These are phyloP conservation scores for Thermochaetoides thermophila DNA, from an alignment of 495 filamentous ascomycete genomes.

Conservation along the genomic window DNA sequence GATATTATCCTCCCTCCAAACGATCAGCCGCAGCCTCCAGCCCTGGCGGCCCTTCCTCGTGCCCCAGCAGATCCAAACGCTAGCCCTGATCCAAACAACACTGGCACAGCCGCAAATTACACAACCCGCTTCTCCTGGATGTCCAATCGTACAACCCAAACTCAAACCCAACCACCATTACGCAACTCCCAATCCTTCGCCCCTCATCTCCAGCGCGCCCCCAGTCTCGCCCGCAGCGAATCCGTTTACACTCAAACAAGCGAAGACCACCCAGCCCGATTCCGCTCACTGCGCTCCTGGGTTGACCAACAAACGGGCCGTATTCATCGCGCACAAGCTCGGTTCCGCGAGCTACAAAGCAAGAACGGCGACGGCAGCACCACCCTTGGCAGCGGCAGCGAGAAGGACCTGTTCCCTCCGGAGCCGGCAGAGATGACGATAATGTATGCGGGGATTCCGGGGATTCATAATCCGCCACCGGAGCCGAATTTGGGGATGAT, in stretches of 20 bases:
- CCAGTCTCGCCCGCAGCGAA: conserved; percentile 15
- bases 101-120: too few species aligned
- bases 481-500: conserved; percentile 22
- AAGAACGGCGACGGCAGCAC: too few species aligned
- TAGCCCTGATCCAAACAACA: too few species aligned
- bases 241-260: conserved; percentile 33
- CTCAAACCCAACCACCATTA: background rate
- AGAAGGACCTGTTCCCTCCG: conserved; percentile 15
- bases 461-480: conserved; percentile 18
- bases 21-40: conserved; percentile 6
- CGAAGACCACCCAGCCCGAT: conserved; percentile 36
- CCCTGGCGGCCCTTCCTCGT: conserved; percentile 1
- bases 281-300: conserved; percentile 44
- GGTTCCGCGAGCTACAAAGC: too few species aligned
- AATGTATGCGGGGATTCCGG: conserved; percentile 17
- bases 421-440: too few species aligned
- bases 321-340: conserved; percentile 20
- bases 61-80: background rate
- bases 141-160: conserved; percentile 9
- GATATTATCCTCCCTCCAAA: conserved; percentile 23
- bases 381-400: conserved; percentile 9
- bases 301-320: conserved; percentile 42
- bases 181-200: background rate
- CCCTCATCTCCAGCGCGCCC: background rate
- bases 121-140: conserved; percentile 26